phyloP scores from a whole-genome alignment of 768 basidiomycete species.

The Tulasnella sp. region DNA sequence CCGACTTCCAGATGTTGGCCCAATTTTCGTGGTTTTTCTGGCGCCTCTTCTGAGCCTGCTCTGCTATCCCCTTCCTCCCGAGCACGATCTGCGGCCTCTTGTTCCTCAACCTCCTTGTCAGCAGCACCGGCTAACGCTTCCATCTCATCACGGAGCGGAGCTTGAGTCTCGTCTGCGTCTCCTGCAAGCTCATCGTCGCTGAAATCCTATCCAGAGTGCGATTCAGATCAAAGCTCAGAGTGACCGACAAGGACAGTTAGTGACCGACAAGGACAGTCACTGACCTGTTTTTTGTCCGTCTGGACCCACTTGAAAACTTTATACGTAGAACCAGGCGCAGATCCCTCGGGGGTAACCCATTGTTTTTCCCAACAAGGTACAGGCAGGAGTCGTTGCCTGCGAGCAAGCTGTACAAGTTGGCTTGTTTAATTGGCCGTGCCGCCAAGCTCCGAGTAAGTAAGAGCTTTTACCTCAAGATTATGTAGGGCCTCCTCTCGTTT shows the following conservation, averaged over 20 bases:
- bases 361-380: slow-evolving; percentile 79
- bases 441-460: neutral
- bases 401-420: neutral
- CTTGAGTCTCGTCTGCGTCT: slow-evolving; percentile 66
- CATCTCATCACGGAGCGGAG: slow-evolving; percentile 64
- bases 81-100: slow-evolving; percentile 12
- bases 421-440: neutral
- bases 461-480: neutral
- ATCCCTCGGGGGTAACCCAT: slow-evolving; percentile 51
- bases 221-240: neutral
- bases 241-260: slow-evolving; percentile 1
- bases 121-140: slow-evolving; percentile 47
- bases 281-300: slow-evolving; percentile 65
- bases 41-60: slow-evolving; percentile 7
- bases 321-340: slow-evolving; percentile 44
- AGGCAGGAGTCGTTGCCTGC: slow-evolving; percentile 62
- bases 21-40: neutral
- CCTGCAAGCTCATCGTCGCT: slow-evolving; percentile 78
- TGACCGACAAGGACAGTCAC: slow-evolving; percentile 17
- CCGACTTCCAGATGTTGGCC: neutral
- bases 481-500: slow-evolving; percentile 10
- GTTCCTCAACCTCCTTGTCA: slow-evolving; percentile 60
- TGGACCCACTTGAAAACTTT: slow-evolving; percentile 70
- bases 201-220: slow-evolving; percentile 66
- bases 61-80: slow-evolving; percentile 5